phyloP scores from a whole-genome alignment of 2,329 filamentous ascomycete species.

The Verticillium dahliae region DNA sequence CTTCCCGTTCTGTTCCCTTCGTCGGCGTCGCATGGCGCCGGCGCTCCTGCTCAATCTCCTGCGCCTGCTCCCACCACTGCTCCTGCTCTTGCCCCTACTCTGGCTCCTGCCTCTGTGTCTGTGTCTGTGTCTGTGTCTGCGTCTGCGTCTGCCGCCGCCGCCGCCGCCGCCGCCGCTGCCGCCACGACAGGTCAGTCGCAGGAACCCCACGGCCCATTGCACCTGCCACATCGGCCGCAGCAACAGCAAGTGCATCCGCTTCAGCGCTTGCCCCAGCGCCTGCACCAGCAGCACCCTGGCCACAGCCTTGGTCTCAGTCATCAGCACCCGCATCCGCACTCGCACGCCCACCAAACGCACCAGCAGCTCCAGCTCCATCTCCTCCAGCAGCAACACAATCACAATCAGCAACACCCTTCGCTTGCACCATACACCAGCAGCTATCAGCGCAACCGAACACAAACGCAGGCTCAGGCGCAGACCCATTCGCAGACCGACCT shows the following conservation, averaged over 20 bases:
- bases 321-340: background rate
- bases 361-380: background rate
- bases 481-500: background rate
- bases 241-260: constrained; percentile 12
- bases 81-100: too few relatives aligned
- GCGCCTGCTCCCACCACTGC: too few relatives aligned
- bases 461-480: background rate
- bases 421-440: background rate
- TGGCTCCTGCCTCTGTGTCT: too few relatives aligned
- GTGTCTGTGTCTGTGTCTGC: too few relatives aligned
- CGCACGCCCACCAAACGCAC: background rate
- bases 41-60: too few relatives aligned
- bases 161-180: background rate
- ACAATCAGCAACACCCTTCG: background rate
- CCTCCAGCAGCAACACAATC: background rate
- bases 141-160: too few relatives aligned
- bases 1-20: background rate
- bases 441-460: background rate
- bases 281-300: constrained; percentile 4
- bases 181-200: background rate
- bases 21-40: background rate
- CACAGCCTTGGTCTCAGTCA: background rate
- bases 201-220: constrained; percentile 2
- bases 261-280: constrained; percentile 16
- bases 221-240: constrained; percentile 13